phyloP scores from a whole-genome alignment of 176 grass and related monocot species.

The Hordeum vulgare region MorexV3_pseudomolecules_assembly NC_058518.1:496948589-496949088 shows the following conservation, averaged over 20 bases:
- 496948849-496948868: conserved; percentile 4
- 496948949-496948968: conserved; percentile 11
- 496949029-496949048: background rate
- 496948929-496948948: conserved; percentile 37
- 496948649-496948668: background rate
- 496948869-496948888: conserved; percentile 39
- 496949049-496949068: background rate
- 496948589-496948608: background rate
- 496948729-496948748: background rate
- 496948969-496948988: background rate
- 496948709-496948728: background rate
- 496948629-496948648: background rate
- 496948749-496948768: background rate
- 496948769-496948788: conserved; percentile 10
- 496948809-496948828: background rate
- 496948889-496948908: conserved; percentile 40
- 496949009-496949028: conserved; percentile 7
- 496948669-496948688: background rate
- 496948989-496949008: background rate
- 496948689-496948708: background rate
- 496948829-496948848: conserved; percentile 33
- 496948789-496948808: background rate
- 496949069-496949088: background rate
- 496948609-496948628: background rate
- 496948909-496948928: conserved; percentile 52